Evolutionary conservation across 768 basidiomycete species (phyloP).

Genomic region (Podaxis pistillaris): DNA sequence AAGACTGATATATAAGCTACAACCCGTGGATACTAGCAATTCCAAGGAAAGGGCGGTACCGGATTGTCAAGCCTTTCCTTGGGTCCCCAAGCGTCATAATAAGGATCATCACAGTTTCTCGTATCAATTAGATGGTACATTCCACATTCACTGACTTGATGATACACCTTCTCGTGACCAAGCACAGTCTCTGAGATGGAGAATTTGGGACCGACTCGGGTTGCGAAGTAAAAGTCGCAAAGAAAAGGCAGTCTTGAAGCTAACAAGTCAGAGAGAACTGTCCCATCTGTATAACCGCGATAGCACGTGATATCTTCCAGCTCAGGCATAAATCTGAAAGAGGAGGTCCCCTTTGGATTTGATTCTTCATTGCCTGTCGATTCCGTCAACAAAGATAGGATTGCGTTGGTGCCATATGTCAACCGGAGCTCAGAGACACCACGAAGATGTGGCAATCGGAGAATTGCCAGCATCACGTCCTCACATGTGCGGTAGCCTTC

Average conservation of each 20-base stretch:
- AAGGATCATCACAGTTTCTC: not conserved
- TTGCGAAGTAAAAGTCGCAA: not conserved
- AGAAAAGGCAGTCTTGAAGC: not conserved
- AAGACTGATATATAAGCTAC: not conserved
- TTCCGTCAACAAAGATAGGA: not conserved
- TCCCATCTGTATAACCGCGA: not conserved
- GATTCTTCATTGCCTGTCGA: not conserved
- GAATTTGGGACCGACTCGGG: not conserved
- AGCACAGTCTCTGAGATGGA: not conserved
- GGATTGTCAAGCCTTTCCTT: not conserved
- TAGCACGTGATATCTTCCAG: not conserved
- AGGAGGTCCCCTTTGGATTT: not conserved
- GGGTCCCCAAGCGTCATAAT: not conserved
- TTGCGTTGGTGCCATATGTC: not conserved
- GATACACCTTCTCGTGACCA: not conserved
- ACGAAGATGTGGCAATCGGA: not conserved
- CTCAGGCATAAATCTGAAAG: not conserved
- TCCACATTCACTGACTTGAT: not conserved
- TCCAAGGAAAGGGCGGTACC: not conserved
- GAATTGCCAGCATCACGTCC: not conserved
- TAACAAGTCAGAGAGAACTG: not conserved
- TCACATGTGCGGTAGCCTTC: not conserved
- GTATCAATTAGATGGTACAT: not conserved
- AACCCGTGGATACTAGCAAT: not conserved
- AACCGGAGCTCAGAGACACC: not conserved